phyloP scores from a whole-genome alignment of 208 protist species.

The Leptomonas pyrrhocoris region DNA sequence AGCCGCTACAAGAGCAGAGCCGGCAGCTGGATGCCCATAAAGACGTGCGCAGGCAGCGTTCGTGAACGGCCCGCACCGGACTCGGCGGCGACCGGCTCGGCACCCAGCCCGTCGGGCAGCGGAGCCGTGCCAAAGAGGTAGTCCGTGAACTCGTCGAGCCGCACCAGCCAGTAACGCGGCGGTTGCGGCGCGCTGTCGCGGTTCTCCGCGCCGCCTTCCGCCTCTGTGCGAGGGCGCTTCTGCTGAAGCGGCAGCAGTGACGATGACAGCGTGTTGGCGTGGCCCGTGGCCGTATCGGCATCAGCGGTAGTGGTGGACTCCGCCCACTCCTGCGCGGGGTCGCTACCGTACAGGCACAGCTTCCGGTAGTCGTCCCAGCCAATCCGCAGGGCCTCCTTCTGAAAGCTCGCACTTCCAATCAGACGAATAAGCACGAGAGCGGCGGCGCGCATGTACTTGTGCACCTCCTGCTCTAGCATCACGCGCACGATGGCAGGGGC shows the following conservation, averaged over 20 bases:
- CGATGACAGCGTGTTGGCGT: constrained; percentile 15
- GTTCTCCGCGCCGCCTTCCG: background rate
- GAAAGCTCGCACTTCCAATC: constrained; percentile 56
- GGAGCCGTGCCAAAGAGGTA: constrained; percentile 47
- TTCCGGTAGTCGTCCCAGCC: constrained; percentile 81
- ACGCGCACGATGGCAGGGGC: constrained; percentile 51
- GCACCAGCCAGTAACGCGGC: constrained; percentile 51
- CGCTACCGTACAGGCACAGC: constrained; percentile 62
- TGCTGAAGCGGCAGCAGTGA: constrained; percentile 25
- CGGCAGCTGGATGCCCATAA: constrained; percentile 33
- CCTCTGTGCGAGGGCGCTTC: constrained; percentile 22
- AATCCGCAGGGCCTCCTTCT: constrained; percentile 51
- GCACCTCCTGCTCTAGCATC: constrained; percentile 77
- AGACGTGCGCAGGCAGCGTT: constrained; percentile 26
- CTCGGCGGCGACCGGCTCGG: background rate
- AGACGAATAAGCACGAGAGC: constrained; percentile 73
- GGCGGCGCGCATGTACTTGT: constrained; percentile 82
- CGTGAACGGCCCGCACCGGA: background rate
- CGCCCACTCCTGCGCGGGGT: constrained; percentile 36
- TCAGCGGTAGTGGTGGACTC: background rate
- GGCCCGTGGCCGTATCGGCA: background rate
- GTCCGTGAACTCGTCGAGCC: constrained; percentile 69
- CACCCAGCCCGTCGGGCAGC: background rate
- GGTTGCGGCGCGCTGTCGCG: constrained; percentile 26
- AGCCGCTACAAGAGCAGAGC: constrained; percentile 18